Base-by-base conservation (phyloP, 257 asterid species). In the Nicotiana benthamiana region DNA sequence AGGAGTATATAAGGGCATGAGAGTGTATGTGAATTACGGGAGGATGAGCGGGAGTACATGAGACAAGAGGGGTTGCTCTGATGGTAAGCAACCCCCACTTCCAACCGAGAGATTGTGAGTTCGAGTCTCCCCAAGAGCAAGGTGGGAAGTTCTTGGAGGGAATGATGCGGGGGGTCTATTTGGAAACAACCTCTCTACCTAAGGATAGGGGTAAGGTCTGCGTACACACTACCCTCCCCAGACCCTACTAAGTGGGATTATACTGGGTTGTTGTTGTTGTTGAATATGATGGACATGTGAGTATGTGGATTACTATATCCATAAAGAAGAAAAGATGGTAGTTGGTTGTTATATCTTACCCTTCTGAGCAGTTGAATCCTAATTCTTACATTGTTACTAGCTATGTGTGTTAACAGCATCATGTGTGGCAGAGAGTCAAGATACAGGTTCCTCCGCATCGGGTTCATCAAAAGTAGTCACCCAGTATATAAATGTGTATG, bases 361-460 rank as follows among this genome's bases (percentile, higher is more conserved):
- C 43, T 74, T 74, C 16, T 26, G 61, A 15, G 40, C 40, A 24
- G 26, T 74, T 74, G 61, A 48, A 74, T 24, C 61, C 61, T 48
- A 4, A 1, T 74, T 81, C 53, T 36, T 79, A 64, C 24, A 26
- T 74, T 48, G 60, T 24, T 74, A 74, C 3, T 70, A 70, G 22
- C 22, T 48, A 24, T 0, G 26, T 86, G 65, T 67, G 79, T 66
- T 87, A 80, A 86, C 94, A 91, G 97, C 87, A 77, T 90, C 97
- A 20, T 90, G 92, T 80, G 80, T 83, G 74, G 94, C 92, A 2
- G 97, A 94, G 88, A 91, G 91, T 85, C 97, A 89, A 87, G 98
- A 93, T 80, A 90, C 95, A 5, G 92, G 89, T 76, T 91, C 97
- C 75, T 90, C 97, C 22, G 87, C 89, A 9, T 89, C 90, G 9